Evolutionary conservation across 2,329 filamentous ascomycete genomes (phyloP), one percentile per base, ranked within the genome.

Genomic region (Ascochyta lentis): DNA sequence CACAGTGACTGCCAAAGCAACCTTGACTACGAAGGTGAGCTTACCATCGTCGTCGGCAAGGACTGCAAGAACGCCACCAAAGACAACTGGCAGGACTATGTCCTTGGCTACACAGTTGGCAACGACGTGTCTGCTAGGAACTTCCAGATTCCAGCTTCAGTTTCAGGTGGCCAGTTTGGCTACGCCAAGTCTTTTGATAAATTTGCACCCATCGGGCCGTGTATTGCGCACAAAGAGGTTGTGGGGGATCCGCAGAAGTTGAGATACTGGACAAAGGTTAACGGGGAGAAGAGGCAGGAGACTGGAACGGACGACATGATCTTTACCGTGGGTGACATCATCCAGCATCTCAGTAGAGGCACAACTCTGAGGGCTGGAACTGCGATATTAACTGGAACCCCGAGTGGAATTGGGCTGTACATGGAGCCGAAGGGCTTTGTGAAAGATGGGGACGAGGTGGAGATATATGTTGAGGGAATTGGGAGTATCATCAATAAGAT

Each of bases 51-150:
- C 35, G 69, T 76, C 44, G 61, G 65, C 34, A 59, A 60, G 12
- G 70, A 73, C 60, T 69, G 64, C 49, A 75, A 75, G 42, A 75
- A 76, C 59, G 61, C 73, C 9, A 75, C 78, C 41, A 83, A 86
- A 61, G 78, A 76, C 0, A 80, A 87, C 26, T 84, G 85, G 5
- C 67, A 85, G 46, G 79, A 82, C 59, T 86, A 88, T 63, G 79
- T 89, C 4, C 80, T 89, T 2, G 86, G 86, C 26, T 89, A 89
- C 68, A 86, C 84, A 0, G 80, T 81, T 22, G 80, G 81, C 64
- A 89, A 89, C 73, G 86, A 89, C 66, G 81, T 89, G 6, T 87
- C 84, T 2, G 84, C 82, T 57, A 81, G 85, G 4, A 81, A 82
- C 46, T 78, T 78, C 49, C 85, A 88, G 39, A 51, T 75, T 1